Percentiles rank a stretch among this genome's conserved stretches.
phyloP scores from a whole-genome alignment of 78 protist genomes.

The Polysphondylium violaceum region DNA sequence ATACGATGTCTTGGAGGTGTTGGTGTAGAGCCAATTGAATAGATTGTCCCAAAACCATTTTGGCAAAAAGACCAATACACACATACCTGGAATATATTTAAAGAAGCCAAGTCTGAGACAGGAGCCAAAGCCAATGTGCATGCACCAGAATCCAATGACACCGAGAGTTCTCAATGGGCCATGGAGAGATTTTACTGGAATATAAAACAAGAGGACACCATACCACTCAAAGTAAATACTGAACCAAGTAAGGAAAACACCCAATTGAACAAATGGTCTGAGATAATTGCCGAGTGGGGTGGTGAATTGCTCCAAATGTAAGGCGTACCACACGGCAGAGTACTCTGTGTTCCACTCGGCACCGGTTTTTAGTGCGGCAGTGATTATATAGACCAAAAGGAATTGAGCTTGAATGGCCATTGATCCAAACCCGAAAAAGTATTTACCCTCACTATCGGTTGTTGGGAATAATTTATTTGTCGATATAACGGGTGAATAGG shows the following conservation, averaged over 20 bases:
- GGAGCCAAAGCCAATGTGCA: conserved; percentile 62
- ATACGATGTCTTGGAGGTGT: neutral
- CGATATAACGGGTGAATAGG: conserved; percentile 1
- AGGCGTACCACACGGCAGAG: conserved; percentile 61
- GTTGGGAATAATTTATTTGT: conserved; percentile 4
- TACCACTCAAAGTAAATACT: conserved; percentile 39
- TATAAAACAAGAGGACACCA: conserved; percentile 35
- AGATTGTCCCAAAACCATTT: conserved; percentile 65
- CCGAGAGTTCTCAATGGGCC: conserved; percentile 48
- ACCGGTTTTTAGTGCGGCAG: conserved; percentile 50
- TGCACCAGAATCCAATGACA: conserved; percentile 60
- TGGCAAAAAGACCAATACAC: conserved; percentile 40
- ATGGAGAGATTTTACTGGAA: conserved; percentile 31
- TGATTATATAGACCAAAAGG: conserved; percentile 13
- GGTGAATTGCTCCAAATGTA: conserved; percentile 63
- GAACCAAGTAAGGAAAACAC: conserved; percentile 51
- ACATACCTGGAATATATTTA: conserved; percentile 53
- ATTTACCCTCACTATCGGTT: conserved; percentile 42
- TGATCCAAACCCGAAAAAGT: conserved; percentile 4
- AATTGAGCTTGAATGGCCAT: conserved; percentile 33
- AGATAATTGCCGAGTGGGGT: conserved; percentile 32
- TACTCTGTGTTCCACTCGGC: conserved; percentile 41
- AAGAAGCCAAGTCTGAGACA: conserved; percentile 62
- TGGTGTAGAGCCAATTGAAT: neutral
- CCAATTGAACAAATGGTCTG: conserved; percentile 23